Conservation (phyloP, 306 rosid genomes). For the Rosa lucieae region DNA sequence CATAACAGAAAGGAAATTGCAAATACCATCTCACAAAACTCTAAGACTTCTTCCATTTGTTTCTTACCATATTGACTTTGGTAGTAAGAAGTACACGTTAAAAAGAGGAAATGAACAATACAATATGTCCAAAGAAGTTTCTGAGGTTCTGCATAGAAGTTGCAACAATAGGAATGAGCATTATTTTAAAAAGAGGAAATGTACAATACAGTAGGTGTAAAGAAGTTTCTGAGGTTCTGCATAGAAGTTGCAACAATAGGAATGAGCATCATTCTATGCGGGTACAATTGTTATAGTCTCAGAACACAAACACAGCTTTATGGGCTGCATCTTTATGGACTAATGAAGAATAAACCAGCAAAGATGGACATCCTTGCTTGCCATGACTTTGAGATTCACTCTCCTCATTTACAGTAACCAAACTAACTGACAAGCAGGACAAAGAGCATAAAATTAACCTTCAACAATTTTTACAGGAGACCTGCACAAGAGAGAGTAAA, state of each 20-base stretch:
- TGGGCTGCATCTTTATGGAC: neutral
- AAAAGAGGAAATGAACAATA: neutral
- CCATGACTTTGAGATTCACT: slow-evolving; percentile 1
- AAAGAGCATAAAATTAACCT: slow-evolving; percentile 49
- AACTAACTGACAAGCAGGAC: slow-evolving; percentile 2
- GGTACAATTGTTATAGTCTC: neutral
- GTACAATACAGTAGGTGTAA: neutral
- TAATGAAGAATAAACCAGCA: slow-evolving; percentile 16
- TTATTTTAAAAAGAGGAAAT: neutral
- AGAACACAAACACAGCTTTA: slow-evolving; percentile 16
- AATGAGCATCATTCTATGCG: neutral
- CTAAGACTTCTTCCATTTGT: neutral
- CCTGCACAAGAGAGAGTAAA: slow-evolving; percentile 45
- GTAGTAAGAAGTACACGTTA: neutral
- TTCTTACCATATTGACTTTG: neutral
- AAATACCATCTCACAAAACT: neutral
- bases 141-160: neutral
- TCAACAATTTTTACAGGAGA: slow-evolving; percentile 80
- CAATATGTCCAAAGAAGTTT: neutral
- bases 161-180: neutral
- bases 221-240: neutral
- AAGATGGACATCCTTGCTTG: slow-evolving; percentile 10
- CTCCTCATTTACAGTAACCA: neutral
- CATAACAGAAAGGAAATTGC: neutral
- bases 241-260: neutral